Base-by-base conservation (phyloP, 176 grass and related monocot species). In the Cenchrus americanus region DNA sequence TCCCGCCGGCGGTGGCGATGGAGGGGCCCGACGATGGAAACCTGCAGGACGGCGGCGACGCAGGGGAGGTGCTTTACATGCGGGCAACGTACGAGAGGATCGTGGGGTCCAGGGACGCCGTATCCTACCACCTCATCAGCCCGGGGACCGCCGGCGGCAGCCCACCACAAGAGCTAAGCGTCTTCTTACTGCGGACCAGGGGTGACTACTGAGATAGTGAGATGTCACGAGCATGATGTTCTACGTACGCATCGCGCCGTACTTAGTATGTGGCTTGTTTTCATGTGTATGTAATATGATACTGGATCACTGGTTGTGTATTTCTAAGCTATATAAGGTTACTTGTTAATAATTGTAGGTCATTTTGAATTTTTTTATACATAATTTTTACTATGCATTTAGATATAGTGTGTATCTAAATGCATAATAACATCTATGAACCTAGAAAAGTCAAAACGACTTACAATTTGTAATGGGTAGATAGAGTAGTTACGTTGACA, bases 81-180 rank as follows among this genome's bases (percentile, higher is more conserved):
- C 81, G 90, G 43, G 90, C 86, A 21, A 86, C 78, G 23, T 92
- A 92, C 47, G 83, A 92, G 74, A 77, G 90, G 67, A n/a, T 92
- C 2, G 86, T 88, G 19, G 90, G 79, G 3, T 92, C 90, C 6
- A 82, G 51, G 67, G 90, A 92, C 47, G 80, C 86, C 61, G 90
- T 92, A 70, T 92, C 90, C 18, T 92, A 76, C 67, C 86, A 92
- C 62, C 86, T 89, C 75, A 89, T 92, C 21, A 83, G 51, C 44
- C 83, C 90, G 7, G 17, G 73, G 48, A 37, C 59, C 10, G 73
- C 30, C 17, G 63, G 69, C 18, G 75, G 53, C 41, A 89, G 86
- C 83, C 79, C 90, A 23, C 72, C 90, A 5, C 86, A 92, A 54
- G 90, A 89, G 74, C 90, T 92, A 24, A 92, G 90, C 75, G 75